Conservation (phyloP, 345 rosid genomes). For the Syzygium aromaticum region DNA sequence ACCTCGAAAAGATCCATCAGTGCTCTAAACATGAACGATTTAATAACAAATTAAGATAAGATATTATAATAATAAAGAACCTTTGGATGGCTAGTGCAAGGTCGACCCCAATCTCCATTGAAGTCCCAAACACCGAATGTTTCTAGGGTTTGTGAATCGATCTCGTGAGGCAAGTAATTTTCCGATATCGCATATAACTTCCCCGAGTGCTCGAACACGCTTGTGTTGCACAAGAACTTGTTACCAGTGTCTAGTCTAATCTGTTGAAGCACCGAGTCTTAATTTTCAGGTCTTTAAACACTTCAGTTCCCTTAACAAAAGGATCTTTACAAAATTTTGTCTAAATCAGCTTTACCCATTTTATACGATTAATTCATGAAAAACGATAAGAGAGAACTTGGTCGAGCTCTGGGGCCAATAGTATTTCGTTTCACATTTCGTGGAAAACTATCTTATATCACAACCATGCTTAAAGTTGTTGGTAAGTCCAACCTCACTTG, state of each 20-base stretch:
- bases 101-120: constrained; percentile 26
- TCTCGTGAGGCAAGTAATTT: constrained; percentile 12
- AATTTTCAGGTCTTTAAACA: background rate
- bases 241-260: background rate
- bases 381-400: no score
- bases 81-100: constrained; percentile 37
- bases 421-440: no score
- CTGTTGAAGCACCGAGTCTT: background rate
- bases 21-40: background rate
- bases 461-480: no score
- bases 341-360: no score
- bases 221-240: background rate
- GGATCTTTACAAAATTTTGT: no score
- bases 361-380: no score
- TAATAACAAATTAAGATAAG: background rate
- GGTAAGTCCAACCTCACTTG: no score
- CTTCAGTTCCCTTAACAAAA: background rate
- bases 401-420: no score
- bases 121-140: constrained; percentile 24
- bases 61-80: background rate
- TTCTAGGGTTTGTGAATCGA: background rate
- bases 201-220: background rate
- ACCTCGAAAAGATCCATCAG: background rate
- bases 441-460: no score
- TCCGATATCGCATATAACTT: background rate